Base-by-base conservation (phyloP, 23 red algal species). In the Agarophyton chilense region DNA sequence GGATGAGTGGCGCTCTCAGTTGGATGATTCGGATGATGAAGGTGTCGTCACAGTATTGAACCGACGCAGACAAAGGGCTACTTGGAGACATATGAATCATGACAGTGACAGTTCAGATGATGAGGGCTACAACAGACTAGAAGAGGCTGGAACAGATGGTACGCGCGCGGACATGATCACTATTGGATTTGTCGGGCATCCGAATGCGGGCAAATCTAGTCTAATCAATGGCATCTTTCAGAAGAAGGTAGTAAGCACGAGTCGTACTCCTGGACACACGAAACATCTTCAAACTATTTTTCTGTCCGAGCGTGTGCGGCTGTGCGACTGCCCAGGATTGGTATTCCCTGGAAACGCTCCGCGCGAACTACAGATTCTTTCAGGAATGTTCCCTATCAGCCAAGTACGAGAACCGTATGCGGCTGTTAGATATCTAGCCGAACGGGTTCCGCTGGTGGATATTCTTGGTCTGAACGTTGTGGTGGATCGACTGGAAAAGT, bases 261-360 rank as follows among this genome's bases (percentile, higher is more conserved):
- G 87, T 60, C 75, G 86, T 14, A 99, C 93, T 38, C 97, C 97
- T 5, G 97, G 97, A 10, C 93, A 96, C 29, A 99, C 97, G 0
- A 99, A 96, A 54, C 97, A 99, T 54, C 76, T 99, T 16, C 97
- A 99, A 75, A 99, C 93, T 41, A 88, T 94, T 53, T 89, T 86
- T 35, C 77, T 99, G 11, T 87, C 89, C 24, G 78, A 89, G n/a
- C 36, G 58, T 22, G 85, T 99, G 28, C 72, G 94, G 45, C 84
- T 99, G 56, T 96, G 93, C 66, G 97, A 99, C 54, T 95, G 89
- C 28, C 97, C 97, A 10, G 97, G 97, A 14, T 77, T 99, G 34
- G 97, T 99, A 0, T 94, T 99, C 70, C 93, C 97, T 43, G 91
- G 91, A 32, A 53, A 33, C 2, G 91, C 91, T 8, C 71, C 91